Percentiles rank a stretch among this genome's conserved stretches.
Evolutionary conservation across 306 rosid genomes (phyloP).

Genomic region (Medicago ruthenica): DNA sequence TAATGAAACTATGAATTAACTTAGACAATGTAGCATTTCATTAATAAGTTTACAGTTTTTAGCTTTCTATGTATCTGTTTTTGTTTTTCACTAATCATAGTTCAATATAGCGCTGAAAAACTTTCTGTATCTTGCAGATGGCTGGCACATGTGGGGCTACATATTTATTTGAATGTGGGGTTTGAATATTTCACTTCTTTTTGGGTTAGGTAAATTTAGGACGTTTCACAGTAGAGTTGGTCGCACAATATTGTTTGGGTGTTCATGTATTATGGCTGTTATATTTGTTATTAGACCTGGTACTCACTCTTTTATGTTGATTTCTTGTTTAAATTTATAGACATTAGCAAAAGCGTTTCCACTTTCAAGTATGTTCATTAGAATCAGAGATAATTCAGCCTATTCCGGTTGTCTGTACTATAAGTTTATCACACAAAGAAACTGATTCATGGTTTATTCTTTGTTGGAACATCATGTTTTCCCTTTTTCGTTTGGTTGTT

Average conservation of each 20-base stretch:
- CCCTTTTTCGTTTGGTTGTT: not conserved
- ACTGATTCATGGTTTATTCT: conserved; percentile 34
- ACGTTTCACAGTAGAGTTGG: conserved; percentile 47
- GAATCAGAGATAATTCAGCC: conserved; percentile 34
- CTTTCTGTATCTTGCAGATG: conserved; percentile 50
- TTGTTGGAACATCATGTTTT: not conserved
- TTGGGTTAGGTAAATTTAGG: conserved; percentile 42
- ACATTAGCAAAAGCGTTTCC: conserved; percentile 38
- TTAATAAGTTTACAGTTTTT: not conserved
- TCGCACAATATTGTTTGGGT: conserved; percentile 35
- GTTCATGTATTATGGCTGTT: conserved; percentile 50
- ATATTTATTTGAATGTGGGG: conserved; percentile 23
- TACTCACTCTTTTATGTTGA: not conserved
- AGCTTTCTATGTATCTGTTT: not conserved
- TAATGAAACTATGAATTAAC: not conserved
- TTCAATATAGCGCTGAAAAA: conserved; percentile 32
- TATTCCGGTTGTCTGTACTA: conserved; percentile 16
- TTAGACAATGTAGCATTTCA: not conserved
- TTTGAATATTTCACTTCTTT: conserved; percentile 40
- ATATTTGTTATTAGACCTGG: conserved; percentile 46
- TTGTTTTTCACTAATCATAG: not conserved
- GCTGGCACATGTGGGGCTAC: conserved; percentile 40
- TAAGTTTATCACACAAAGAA: conserved; percentile 5
- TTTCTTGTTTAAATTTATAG: conserved; percentile 25
- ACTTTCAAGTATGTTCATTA: conserved; percentile 45